phyloP scores from a whole-genome alignment of 257 asterid genomes.

The Jacaranda mimosifolia region DNA sequence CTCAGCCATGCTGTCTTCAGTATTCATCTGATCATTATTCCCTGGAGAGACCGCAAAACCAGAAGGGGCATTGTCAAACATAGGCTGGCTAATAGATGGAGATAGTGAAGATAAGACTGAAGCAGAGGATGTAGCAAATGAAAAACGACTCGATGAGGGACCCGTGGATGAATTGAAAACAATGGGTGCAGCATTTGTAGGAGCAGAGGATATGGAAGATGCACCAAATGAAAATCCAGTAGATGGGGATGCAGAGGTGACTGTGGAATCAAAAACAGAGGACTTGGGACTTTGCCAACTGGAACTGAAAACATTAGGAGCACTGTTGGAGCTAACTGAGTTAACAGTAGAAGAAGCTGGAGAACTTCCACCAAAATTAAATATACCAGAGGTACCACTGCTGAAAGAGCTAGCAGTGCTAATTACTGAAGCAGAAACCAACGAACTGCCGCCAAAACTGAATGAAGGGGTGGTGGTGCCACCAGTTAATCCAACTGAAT shows the following conservation, averaged over 20 bases:
- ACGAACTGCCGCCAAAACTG: conserved; percentile 43
- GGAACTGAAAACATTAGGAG: conserved; percentile 53
- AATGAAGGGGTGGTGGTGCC: conserved; percentile 31
- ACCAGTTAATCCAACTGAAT: conserved; percentile 34
- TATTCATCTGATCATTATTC: conserved; percentile 64
- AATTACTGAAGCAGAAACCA: conserved; percentile 34
- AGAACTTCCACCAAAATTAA: conserved; percentile 51
- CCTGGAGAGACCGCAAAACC: conserved; percentile 50
- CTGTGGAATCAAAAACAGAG: conserved; percentile 46
- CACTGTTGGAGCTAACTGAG: conserved; percentile 43
- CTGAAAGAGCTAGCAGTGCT: conserved; percentile 41
- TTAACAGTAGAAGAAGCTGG: conserved; percentile 49
- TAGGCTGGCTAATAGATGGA: conserved; percentile 30
- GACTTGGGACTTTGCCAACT: conserved; percentile 52
- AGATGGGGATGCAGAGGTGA: conserved; percentile 48
- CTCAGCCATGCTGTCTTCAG: conserved; percentile 90
- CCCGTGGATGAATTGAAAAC: conserved; percentile 51
- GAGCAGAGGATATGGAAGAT: conserved; percentile 45
- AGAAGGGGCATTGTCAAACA: conserved; percentile 43
- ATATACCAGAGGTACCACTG: conserved; percentile 39
- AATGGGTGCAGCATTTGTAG: conserved; percentile 42
- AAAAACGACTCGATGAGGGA: conserved; percentile 49
- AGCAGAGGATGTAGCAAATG: conserved; percentile 51
- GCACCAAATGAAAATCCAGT: conserved; percentile 61
- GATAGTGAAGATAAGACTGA: conserved; percentile 39